A percentile compares a stretch with the other conserved stretches of the same genome.
These are phyloP conservation scores for Cymodocea nodosa DNA, from an alignment of 116 monocot species.

Conservation along the genomic window DNA sequence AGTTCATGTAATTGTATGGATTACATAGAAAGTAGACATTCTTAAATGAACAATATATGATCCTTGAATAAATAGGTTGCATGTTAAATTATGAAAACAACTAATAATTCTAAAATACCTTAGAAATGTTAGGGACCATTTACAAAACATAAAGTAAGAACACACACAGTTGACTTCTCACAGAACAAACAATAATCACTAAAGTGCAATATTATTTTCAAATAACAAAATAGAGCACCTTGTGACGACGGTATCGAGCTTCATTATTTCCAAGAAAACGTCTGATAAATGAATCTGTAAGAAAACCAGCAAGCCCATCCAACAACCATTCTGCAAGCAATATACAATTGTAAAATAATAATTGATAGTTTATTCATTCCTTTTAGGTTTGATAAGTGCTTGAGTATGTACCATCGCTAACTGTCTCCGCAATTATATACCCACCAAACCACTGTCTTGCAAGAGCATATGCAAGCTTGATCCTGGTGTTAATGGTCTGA, in stretches of 20 bases:
- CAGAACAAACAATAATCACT: too few species aligned
- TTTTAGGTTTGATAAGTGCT: not conserved
- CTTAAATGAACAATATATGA: too few species aligned
- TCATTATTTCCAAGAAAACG: slow-evolving; percentile 92
- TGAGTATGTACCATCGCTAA: slow-evolving; percentile 52
- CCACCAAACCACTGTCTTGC: slow-evolving; percentile 98
- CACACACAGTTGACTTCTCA: too few species aligned
- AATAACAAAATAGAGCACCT: slow-evolving; percentile 31
- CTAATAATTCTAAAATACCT: too few species aligned
- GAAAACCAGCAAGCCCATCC: slow-evolving; percentile 94
- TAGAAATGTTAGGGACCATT: too few species aligned
- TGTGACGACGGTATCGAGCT: slow-evolving; percentile 78
- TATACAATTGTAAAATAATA: not conserved
- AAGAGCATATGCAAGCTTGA: slow-evolving; percentile 92
- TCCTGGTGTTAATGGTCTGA: slow-evolving; percentile 78
- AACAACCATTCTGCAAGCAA: slow-evolving; percentile 74
- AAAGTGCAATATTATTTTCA: not conserved
- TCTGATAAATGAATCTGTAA: slow-evolving; percentile 78
- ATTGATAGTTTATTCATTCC: not conserved
- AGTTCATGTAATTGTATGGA: too few species aligned
- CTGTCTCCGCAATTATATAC: slow-evolving; percentile 61
- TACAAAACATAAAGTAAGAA: too few species aligned
- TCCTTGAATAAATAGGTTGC: too few species aligned
- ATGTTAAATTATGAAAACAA: too few species aligned
- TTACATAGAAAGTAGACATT: too few species aligned